phyloP scores from a whole-genome alignment of 2,329 filamentous ascomycete species.

The Ramichloridium luteum region DNA sequence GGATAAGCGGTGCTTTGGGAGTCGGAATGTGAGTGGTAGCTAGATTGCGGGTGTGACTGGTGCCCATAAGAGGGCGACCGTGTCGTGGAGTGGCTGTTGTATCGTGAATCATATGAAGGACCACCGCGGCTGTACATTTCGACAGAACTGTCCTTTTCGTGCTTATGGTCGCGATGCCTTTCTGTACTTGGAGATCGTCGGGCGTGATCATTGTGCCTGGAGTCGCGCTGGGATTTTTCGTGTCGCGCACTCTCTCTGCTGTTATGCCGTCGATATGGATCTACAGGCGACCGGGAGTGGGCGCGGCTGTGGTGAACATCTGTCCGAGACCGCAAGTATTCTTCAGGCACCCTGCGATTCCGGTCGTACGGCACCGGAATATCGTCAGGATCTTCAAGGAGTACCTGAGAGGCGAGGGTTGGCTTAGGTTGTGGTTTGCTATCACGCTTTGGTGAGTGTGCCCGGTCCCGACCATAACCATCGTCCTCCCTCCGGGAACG shows the following conservation, averaged over 20 bases:
- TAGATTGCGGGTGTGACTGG: slow-evolving; percentile 41
- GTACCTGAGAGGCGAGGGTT: too few relatives aligned
- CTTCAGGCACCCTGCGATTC: slow-evolving; percentile 6
- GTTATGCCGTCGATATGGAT: slow-evolving; percentile 3
- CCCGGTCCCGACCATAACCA: too few relatives aligned
- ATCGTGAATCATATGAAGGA: slow-evolving; percentile 16
- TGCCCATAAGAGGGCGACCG: slow-evolving; percentile 46
- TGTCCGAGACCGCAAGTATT: too few relatives aligned
- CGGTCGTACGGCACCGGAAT: slow-evolving; percentile 4
- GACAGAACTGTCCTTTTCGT: slow-evolving; percentile 11
- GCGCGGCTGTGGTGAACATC: too few relatives aligned
- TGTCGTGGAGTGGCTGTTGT: slow-evolving; percentile 35
- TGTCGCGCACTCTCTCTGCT: slow-evolving; percentile 12
- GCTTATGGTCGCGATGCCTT: slow-evolving; percentile 12
- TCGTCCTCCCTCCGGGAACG: too few relatives aligned
- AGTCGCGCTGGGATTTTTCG: slow-evolving; percentile 2
- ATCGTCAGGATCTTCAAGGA: too few relatives aligned
- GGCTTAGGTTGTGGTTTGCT: too few relatives aligned
- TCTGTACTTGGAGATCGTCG: slow-evolving; percentile 16
- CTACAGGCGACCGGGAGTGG: slow-evolving; percentile 13
- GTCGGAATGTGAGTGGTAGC: slow-evolving; percentile 19
- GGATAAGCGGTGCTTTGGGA: slow-evolving; percentile 42
- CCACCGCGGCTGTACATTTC: slow-evolving; percentile 24
- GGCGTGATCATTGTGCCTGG: slow-evolving; percentile 4
- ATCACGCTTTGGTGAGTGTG: too few relatives aligned